These are phyloP conservation scores for Lecanicillium sp. DNA, from an alignment of 2,329 filamentous ascomycete species.

Conservation along the genomic window DNA sequence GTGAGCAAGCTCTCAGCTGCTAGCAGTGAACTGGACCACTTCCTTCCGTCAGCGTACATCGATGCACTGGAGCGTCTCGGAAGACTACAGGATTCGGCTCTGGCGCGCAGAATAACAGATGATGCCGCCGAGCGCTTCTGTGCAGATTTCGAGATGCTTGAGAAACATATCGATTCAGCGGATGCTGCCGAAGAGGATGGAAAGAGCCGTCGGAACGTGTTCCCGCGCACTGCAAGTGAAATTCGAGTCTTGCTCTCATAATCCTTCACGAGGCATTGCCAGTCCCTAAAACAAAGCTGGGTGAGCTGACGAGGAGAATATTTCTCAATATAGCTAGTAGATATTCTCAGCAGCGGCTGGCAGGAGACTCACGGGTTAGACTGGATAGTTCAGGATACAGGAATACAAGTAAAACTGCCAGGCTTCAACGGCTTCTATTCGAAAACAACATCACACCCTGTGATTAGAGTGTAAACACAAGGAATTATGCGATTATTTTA, in stretches of 20 bases:
- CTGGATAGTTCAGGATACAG: too few species aligned
- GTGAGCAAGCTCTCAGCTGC: constrained; percentile 53
- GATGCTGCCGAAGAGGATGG: constrained; percentile 28
- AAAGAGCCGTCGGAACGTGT: constrained; percentile 31
- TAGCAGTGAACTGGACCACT: constrained; percentile 78
- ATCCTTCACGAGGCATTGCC: not conserved
- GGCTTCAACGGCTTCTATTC: too few species aligned
- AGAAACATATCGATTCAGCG: constrained; percentile 41
- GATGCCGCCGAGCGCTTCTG: constrained; percentile 81
- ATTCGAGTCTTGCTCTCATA: constrained; percentile 54
- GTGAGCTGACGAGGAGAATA: too few species aligned
- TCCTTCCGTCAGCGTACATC: constrained; percentile 86
- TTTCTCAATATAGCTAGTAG: too few species aligned
- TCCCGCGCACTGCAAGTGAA: constrained; percentile 55
- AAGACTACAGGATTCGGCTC: constrained; percentile 61
- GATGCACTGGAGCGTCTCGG: constrained; percentile 81
- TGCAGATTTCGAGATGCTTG: constrained; percentile 65
- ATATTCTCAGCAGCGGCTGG: too few species aligned
- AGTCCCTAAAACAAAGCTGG: too few species aligned
- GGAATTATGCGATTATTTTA: too few species aligned
- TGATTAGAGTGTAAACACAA: too few species aligned
- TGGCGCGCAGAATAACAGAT: constrained; percentile 73
- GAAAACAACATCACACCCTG: too few species aligned
- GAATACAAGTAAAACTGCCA: too few species aligned
- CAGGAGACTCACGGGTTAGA: too few species aligned